Conservation (phyloP, 352 stramenopile species). For the Globisporangium cylindrosporum region DNA sequence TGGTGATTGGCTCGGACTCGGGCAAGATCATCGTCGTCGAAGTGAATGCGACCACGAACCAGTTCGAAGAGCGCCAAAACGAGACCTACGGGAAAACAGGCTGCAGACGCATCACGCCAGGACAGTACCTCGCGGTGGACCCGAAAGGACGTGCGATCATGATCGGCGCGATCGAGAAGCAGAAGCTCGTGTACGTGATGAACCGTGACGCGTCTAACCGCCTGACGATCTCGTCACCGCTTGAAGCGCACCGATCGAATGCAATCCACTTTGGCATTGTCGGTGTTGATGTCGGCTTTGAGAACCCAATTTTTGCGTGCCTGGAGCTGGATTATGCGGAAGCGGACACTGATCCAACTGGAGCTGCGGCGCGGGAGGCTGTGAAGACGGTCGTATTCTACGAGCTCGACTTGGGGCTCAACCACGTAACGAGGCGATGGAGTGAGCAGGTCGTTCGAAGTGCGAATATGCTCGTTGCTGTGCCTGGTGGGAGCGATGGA, state of each 20-base stretch:
- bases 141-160: slow-evolving; percentile 97
- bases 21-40: slow-evolving; percentile 96
- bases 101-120: slow-evolving; percentile 95
- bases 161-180: slow-evolving; percentile 96
- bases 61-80: slow-evolving; percentile 87
- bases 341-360: slow-evolving; percentile 77
- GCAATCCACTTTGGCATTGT: slow-evolving; percentile 95
- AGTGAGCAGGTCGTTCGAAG: slow-evolving; percentile 84
- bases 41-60: slow-evolving; percentile 78
- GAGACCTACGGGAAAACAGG: slow-evolving; percentile 97
- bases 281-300: slow-evolving; percentile 97
- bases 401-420: slow-evolving; percentile 98
- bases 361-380: slow-evolving; percentile 52
- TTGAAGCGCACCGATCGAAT: slow-evolving; percentile 97
- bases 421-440: slow-evolving; percentile 98
- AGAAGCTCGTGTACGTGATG: slow-evolving; percentile 99
- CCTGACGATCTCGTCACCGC: slow-evolving; percentile 96
- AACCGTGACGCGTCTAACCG: slow-evolving; percentile 94
- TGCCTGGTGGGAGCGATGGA: slow-evolving; percentile 79
- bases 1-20: slow-evolving; percentile 95
- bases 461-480: slow-evolving; percentile 94
- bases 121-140: slow-evolving; percentile 97
- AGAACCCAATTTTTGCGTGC: slow-evolving; percentile 98
- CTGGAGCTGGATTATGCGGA: slow-evolving; percentile 96
- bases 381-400: slow-evolving; percentile 98